A percentile compares a stretch with the other conserved stretches of the same genome.
Conservation (phyloP, 2,329 filamentous ascomycete genomes). For the Xylaria sp. region DNA sequence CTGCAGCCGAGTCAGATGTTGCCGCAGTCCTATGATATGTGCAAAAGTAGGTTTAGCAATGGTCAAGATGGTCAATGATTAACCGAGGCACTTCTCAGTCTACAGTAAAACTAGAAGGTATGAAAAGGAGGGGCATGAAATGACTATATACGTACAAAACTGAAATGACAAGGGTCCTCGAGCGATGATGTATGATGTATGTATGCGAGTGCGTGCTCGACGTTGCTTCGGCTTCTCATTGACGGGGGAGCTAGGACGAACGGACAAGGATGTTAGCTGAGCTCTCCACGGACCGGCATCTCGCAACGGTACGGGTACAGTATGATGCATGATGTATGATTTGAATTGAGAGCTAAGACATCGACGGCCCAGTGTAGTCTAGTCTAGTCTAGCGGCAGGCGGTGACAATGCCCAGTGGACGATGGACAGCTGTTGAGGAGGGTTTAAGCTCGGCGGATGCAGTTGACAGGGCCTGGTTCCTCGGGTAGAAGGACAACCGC, state of each 20-base stretch:
- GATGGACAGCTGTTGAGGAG: constrained; percentile 6
- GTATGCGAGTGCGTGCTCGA: not conserved
- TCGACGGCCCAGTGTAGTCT: constrained; percentile 19
- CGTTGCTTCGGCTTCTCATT: constrained; percentile 31
- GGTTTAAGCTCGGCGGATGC: constrained; percentile 33
- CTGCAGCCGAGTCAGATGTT: not conserved
- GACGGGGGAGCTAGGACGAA: constrained; percentile 30
- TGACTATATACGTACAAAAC: constrained; percentile 35
- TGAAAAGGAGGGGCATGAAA: constrained; percentile 29
- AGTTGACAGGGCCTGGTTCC: constrained; percentile 25
- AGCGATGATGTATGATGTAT: constrained; percentile 34
- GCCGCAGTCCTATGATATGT: constrained; percentile 27
- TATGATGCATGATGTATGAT: constrained; percentile 30
- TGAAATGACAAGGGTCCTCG: constrained; percentile 31
- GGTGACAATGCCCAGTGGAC: not conserved
- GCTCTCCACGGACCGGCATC: not conserved
- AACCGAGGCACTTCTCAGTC: constrained; percentile 33
- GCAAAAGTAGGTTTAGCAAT: constrained; percentile 30
- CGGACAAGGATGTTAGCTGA: constrained; percentile 30
- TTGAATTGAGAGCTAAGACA: constrained; percentile 3
- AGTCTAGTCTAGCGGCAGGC: constrained; percentile 17
- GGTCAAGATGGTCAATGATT: constrained; percentile 7
- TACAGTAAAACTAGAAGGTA: constrained; percentile 10
- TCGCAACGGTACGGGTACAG: not conserved
- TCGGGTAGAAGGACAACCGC: constrained; percentile 48